Conservation (phyloP, 164 flowering plant genomes). For the Buxus sempervirens region DNA sequence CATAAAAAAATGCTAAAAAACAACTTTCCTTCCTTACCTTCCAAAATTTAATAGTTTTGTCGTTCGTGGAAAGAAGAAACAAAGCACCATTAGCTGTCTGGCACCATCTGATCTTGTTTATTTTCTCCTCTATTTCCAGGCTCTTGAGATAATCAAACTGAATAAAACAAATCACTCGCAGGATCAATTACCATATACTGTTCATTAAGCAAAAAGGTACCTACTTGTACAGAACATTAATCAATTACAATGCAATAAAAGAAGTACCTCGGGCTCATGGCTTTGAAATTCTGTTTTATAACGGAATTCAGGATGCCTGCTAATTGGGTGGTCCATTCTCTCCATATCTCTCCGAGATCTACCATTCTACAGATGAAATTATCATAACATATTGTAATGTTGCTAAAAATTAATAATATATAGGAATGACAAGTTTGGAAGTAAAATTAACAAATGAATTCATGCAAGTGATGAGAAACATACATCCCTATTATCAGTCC, state of each 20-base stretch:
- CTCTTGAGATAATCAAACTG: conserved; percentile 95
- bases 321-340: conserved; percentile 44
- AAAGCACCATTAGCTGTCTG: conserved; percentile 66
- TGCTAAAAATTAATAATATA: neutral
- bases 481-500: conserved; percentile 50
- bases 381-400: neutral
- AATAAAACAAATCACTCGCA: conserved; percentile 4
- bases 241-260: neutral
- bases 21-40: conserved; percentile 37
- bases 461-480: conserved; percentile 12
- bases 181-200: neutral
- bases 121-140: conserved; percentile 92
- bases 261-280: conserved; percentile 82
- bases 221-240: neutral
- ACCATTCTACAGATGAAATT: conserved; percentile 37
- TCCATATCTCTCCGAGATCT: conserved; percentile 61
- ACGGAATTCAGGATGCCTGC: conserved; percentile 77
- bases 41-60: conserved; percentile 63
- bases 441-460: neutral
- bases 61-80: conserved; percentile 65
- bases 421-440: neutral
- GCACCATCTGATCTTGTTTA: conserved; percentile 89
- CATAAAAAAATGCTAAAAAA: neutral
- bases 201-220: conserved; percentile 6
- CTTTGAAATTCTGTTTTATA: conserved; percentile 91